Base-by-base conservation (phyloP, 257 asterid species). In the Verbascum thapsus region DNA sequence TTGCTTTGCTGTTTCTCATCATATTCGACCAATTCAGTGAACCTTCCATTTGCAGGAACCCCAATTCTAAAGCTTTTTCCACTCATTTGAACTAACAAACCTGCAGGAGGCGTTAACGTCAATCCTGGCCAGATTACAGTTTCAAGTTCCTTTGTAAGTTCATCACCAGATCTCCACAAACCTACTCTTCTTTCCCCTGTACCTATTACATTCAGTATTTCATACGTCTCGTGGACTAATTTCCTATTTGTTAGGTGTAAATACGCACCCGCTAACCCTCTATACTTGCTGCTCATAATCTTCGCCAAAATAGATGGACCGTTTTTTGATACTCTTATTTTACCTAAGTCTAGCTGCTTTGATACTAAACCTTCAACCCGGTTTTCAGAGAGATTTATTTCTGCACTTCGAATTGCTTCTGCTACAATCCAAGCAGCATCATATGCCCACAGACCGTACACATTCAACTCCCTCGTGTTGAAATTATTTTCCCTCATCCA, bases 361-460 rank as follows among this genome's bases (percentile, higher is more conserved):
- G 39, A 22, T 51, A 26, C 62, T 16, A 30, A 58, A 42, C 15
- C 32, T 26, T 26, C 5, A 26, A 26, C 32, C 60, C 51, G 4
- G 23, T 41, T 17, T 13, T 19, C 59, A 41, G 48, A 17, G 43
- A 1, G 18, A 35, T 34, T 10, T 15, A 19, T 8, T 13, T 64
- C 54, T 19, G 75, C 23, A 15, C 60, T 75, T 63, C 66, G 73
- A 18, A 63, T n/a, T 10, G 81, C 81, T 40, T 70, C 64, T 40
- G 79, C 81, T 3, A 82, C 40, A 45, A 69, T 68, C 79, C 75
- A 74, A 19, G 67, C 44, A 26, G 85, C 69, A 54, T 81, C 75
- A 67, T 81, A 81, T 38, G 79, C 84, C 82, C 76, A 52, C 22
- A 76, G 26, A 42, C 79, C 80, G 8, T 49, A 57, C 30, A 52